Base-by-base conservation (phyloP, 2,329 filamentous ascomycete species). In the Dactylellina drechsleri region DNA sequence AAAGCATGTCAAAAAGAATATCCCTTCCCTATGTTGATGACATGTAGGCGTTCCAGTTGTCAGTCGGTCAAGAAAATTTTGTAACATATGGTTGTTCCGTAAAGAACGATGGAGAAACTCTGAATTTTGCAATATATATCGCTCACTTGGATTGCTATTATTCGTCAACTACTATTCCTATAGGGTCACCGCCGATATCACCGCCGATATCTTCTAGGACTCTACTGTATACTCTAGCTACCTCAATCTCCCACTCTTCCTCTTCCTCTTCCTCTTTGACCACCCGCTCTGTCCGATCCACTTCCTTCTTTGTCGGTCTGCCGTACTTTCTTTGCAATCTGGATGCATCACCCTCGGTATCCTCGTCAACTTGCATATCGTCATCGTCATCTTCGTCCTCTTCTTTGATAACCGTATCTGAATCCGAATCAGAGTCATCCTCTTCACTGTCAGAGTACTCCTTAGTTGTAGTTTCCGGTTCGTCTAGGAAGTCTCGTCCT, bases 231-330 rank as follows among this genome's bases (percentile, higher is more conserved):
- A 76, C 72, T 58, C 66, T 54, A 16, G 72, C 72, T 2, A 76
- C 72, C 18, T 76, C 72, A 12, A 76, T 76, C 47, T 71, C 72
- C 72, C 72, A 76, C 10, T 60, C 61, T 10, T 66, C 72, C 15
- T 76, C 72, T 62, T 76, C 66, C 31, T 53, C 64, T 36, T 76
- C 72, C 47, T 76, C 72, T 43, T 76, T 60, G 12, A 76, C 12
- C 7, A 49, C n/a, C 12, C 72, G 41, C 26, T 76, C 72, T 18
- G 65, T 76, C 18, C 66, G 59, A 16, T 71, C 60, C 3, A 66
- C 26, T 18, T 75, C 71, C 16, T 66, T 70, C 54, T 62, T 70
- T 28, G 61, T 66, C 8, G 49, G 65, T 10, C 56, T 41, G 36
- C 59, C 66, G 13, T 71, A 70, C 16, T 60, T 53, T 20, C 54